Conservation (phyloP, 2,329 filamentous ascomycete genomes). For the Aspergillus sp. region DNA sequence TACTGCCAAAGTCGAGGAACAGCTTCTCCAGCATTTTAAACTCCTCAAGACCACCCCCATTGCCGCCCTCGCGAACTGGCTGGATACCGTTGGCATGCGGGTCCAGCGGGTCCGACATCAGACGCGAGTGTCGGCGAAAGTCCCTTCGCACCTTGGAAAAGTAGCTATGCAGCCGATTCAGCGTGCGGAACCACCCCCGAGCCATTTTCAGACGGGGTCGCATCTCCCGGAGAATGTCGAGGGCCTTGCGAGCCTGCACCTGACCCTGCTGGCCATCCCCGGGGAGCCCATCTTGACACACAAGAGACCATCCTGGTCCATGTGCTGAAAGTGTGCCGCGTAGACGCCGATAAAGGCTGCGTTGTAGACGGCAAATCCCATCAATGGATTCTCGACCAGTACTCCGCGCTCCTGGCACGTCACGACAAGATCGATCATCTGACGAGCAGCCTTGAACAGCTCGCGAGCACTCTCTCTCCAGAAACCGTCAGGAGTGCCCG, state of each 20-base stretch:
- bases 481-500: slow-evolving; percentile 42
- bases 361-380: slow-evolving; percentile 53
- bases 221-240: slow-evolving; percentile 38
- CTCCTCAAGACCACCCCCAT: slow-evolving; percentile 31
- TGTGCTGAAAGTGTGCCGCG: slow-evolving; percentile 50
- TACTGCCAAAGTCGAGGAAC: slow-evolving; percentile 34
- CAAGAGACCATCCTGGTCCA: slow-evolving; percentile 50
- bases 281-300: slow-evolving; percentile 24
- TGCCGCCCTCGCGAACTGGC: slow-evolving; percentile 26
- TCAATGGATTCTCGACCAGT: slow-evolving; percentile 51
- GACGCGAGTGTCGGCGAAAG: slow-evolving; percentile 27
- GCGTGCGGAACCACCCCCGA: slow-evolving; percentile 39
- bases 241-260: slow-evolving; percentile 29
- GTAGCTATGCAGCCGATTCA: slow-evolving; percentile 38
- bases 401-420: slow-evolving; percentile 48
- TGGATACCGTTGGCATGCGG: slow-evolving; percentile 24
- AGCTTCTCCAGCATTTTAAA: slow-evolving; percentile 39
- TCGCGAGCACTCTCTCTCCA: slow-evolving; percentile 49
- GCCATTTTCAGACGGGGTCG: slow-evolving; percentile 37
- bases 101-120: slow-evolving; percentile 23
- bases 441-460: slow-evolving; percentile 49
- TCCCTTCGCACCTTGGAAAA: slow-evolving; percentile 36
- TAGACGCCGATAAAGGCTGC: slow-evolving; percentile 50
- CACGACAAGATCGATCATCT: slow-evolving; percentile 50
- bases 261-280: slow-evolving; percentile 26